Conservation (phyloP, 2,329 filamentous ascomycete species). For the Cladosporium oxysporum region DNA sequence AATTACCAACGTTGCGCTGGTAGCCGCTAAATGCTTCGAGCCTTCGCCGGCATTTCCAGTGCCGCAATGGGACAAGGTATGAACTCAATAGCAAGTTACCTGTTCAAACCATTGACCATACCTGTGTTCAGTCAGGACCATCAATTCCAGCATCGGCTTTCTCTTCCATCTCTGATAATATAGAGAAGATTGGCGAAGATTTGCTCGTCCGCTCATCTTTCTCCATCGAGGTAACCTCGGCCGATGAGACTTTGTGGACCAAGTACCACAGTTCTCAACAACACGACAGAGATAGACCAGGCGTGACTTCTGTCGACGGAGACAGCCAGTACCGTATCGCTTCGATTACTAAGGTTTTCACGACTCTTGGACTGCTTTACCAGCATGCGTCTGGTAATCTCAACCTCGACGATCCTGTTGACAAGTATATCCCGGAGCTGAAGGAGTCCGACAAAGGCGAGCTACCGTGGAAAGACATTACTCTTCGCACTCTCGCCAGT, state of each 20-base stretch:
- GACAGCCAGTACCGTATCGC: constrained; percentile 45
- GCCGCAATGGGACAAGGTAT: constrained; percentile 33
- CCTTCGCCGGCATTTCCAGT: constrained; percentile 42
- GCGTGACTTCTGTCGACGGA: constrained; percentile 39
- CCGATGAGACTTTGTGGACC: constrained; percentile 41
- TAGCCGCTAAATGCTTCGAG: constrained; percentile 36
- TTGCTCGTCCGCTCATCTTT: constrained; percentile 41
- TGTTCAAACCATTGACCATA: neutral
- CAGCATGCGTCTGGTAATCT: constrained; percentile 56
- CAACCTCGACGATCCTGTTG: constrained; percentile 49
- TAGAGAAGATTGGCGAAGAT: constrained; percentile 32
- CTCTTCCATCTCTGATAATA: constrained; percentile 31
- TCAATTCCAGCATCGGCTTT: constrained; percentile 32
- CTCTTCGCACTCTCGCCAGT: constrained; percentile 44
- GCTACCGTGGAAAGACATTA: constrained; percentile 47
- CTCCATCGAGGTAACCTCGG: constrained; percentile 45
- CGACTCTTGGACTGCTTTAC: constrained; percentile 55
- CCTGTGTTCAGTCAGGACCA: neutral
- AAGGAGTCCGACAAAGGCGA: constrained; percentile 40
- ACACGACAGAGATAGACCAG: constrained; percentile 41
- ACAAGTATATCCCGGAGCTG: constrained; percentile 51
- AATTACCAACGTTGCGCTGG: neutral
- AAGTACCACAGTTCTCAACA: constrained; percentile 41
- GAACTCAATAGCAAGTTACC: neutral
- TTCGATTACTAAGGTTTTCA: constrained; percentile 48